These are phyloP conservation scores for Rhodamnia rubescens DNA, from an alignment of 345 rosid genomes.

Conservation along the genomic window DNA sequence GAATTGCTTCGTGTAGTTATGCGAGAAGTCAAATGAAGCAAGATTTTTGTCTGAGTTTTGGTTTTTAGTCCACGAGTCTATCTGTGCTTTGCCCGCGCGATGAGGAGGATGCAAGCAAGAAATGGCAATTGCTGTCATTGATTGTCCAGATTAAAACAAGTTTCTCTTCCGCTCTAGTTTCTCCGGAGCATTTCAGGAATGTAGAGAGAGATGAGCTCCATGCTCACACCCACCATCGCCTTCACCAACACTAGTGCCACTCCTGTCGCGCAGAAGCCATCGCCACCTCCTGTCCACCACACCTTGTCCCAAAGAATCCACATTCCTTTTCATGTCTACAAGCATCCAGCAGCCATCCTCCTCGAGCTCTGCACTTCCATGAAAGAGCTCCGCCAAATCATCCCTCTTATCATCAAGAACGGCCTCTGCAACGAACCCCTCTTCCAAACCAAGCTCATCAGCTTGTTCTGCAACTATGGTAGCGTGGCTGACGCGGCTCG, in stretches of 20 bases:
- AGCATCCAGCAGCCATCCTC: conserved; percentile 68
- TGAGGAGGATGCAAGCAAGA: neutral
- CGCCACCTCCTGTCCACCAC: conserved; percentile 9
- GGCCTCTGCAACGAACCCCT: conserved; percentile 45
- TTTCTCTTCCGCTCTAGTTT: neutral
- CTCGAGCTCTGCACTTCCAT: conserved; percentile 56
- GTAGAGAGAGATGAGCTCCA: neutral
- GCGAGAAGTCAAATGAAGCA: neutral
- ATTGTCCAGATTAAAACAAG: neutral
- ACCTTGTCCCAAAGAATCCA: conserved; percentile 36
- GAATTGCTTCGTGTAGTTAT: neutral
- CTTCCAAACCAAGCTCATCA: conserved; percentile 74
- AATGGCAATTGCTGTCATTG: neutral
- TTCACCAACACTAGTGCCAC: neutral
- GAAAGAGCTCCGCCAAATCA: conserved; percentile 44
- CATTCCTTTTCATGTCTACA: conserved; percentile 59
- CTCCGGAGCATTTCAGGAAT: neutral
- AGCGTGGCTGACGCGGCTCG: conserved; percentile 54
- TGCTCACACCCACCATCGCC: conserved; percentile 3
- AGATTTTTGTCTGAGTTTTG: neutral
- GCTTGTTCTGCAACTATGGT: conserved; percentile 64
- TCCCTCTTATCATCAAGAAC: conserved; percentile 54
- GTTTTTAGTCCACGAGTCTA: neutral
- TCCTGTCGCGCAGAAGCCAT: neutral
- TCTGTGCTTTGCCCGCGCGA: neutral